Percentiles rank a stretch among this genome's conserved stretches.
These are phyloP conservation scores for Melampsora allii-populina DNA, from an alignment of 1,284 basidiomycete species.

Conservation along the genomic window DNA sequence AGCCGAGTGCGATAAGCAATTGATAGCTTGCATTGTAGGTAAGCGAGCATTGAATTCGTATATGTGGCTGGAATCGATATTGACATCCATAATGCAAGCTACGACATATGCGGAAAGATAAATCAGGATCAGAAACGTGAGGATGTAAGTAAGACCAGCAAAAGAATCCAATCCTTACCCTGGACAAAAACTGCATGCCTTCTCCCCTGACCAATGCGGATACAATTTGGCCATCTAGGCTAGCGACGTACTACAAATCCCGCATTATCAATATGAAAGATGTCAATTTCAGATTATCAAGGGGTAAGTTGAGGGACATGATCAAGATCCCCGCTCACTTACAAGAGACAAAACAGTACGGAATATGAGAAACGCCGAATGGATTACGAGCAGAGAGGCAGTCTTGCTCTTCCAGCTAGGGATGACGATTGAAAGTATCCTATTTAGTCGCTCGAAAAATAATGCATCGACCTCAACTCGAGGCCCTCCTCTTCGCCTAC, in stretches of 20 bases:
- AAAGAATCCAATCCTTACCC: not conserved
- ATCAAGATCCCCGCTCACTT: not conserved
- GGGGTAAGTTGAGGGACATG: not conserved
- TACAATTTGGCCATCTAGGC: slow-evolving; percentile 41
- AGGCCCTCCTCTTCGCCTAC: slow-evolving; percentile 5
- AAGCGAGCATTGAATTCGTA: slow-evolving; percentile 94
- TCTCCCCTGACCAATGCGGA: slow-evolving; percentile 36
- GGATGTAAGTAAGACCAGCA: slow-evolving; percentile 83
- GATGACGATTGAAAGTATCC: slow-evolving; percentile 28
- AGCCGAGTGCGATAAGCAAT: slow-evolving; percentile 87
- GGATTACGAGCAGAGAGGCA: slow-evolving; percentile 36
- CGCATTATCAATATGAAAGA: not conserved
- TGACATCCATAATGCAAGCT: slow-evolving; percentile 83
- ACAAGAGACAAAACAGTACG: slow-evolving; percentile 37
- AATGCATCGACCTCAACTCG: slow-evolving; percentile 24
- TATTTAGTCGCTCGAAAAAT: slow-evolving; percentile 34
- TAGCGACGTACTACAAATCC: slow-evolving; percentile 26
- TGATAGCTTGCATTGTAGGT: slow-evolving; percentile 87
- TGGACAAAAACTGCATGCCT: slow-evolving; percentile 19
- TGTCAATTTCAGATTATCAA: not conserved
- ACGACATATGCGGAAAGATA: slow-evolving; percentile 63
- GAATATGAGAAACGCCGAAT: slow-evolving; percentile 38
- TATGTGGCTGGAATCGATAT: slow-evolving; percentile 92
- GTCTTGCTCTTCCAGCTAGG: slow-evolving; percentile 40
- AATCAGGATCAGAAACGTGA: slow-evolving; percentile 52